phyloP scores from a whole-genome alignment of 352 stramenopile genomes.

The Pythium monospermum region DNA sequence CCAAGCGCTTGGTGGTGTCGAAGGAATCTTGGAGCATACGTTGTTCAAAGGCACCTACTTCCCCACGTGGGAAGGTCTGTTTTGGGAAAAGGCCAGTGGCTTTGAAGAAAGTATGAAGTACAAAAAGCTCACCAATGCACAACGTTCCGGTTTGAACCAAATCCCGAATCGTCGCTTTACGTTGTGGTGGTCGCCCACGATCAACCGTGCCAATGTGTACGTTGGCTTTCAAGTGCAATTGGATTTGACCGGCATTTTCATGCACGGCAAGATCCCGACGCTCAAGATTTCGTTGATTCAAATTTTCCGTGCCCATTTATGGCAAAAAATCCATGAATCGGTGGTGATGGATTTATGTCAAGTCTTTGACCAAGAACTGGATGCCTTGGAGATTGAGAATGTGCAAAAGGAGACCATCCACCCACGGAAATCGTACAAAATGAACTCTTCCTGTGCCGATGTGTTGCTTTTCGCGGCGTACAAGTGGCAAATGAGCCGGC shows the following conservation, averaged over 20 bases:
- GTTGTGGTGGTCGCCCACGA: conserved; percentile 99
- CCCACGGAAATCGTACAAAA: conserved; percentile 99
- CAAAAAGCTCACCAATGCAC: conserved; percentile 99
- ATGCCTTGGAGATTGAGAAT: conserved; percentile 99
- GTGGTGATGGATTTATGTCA: conserved; percentile 97
- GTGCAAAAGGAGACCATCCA: conserved; percentile 99
- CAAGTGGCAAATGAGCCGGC: conserved; percentile 95
- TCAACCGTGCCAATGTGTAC: conserved; percentile 99
- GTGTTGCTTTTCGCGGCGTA: conserved; percentile 98
- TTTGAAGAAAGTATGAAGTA: conserved; percentile 97
- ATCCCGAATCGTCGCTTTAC: conserved; percentile 99
- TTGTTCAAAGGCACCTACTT: conserved; percentile 99
- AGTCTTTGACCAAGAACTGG: conserved; percentile 99
- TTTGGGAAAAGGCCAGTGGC: conserved; percentile 99
- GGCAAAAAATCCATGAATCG: conserved; percentile 99
- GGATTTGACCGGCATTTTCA: conserved; percentile 99
- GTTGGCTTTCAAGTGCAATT: conserved; percentile 99
- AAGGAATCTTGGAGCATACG: conserved; percentile 99
- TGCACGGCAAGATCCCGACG: conserved; percentile 99
- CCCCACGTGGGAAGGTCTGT: conserved; percentile 99
- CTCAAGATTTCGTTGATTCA: conserved; percentile 98
- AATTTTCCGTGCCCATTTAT: conserved; percentile 98
- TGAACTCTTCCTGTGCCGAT: conserved; percentile 99
- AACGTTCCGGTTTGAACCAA: conserved; percentile 99
- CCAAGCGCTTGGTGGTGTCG: conserved; percentile 98